Base-by-base conservation (phyloP, 2,329 filamentous ascomycete genomes). In the Cyphellophora europaea region DNA sequence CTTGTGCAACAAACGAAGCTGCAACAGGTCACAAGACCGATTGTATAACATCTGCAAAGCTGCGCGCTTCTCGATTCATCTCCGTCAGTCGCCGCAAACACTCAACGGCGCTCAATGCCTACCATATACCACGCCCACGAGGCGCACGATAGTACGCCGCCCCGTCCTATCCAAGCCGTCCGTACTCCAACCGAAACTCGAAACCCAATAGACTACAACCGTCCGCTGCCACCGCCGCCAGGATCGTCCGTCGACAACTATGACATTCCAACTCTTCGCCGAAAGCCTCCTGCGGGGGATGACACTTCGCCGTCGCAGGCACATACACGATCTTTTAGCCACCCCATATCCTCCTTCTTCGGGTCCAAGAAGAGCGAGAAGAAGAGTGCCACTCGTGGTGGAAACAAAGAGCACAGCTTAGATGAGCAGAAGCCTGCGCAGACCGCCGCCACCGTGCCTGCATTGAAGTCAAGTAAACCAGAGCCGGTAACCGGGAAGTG, bases 301-400 rank as follows among this genome's bases (percentile, higher is more conserved):
- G 14, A 35, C 5, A 28, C 29, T n/a, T 27, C 43, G n/a, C n/a
- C 42, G 14, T 39, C 44, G 14, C 41, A 43, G 25, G 47, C 50
- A 29, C 75, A 79, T 56, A 61, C 63, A 17, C 76, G 82, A 36
- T 88, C 84, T 36, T 74, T 82, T 63, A 91, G 84, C 66, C 79
- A 89, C 51, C 83, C 84, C 8, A 82, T 89, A 45, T 79, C 82
- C 5, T 78, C 76, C 12, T 59, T 87, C 19, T 84, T 88, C 52
- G 68, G 72, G 19, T 61, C 62, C 43, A 70, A 63, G 50, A 67
- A 62, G 48, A 57, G 58, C 36, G 59, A 75, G 52, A 77, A 73
- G 58, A 70, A 68, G 49, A 57, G 58, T 50, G 56, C 55, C 36
- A 44, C 64, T 45, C 50, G 53, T 47, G 58, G 67, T 36, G 62